Evolutionary conservation across 306 rosid species (phyloP).

Genomic region (Rosa lucieae): DNA sequence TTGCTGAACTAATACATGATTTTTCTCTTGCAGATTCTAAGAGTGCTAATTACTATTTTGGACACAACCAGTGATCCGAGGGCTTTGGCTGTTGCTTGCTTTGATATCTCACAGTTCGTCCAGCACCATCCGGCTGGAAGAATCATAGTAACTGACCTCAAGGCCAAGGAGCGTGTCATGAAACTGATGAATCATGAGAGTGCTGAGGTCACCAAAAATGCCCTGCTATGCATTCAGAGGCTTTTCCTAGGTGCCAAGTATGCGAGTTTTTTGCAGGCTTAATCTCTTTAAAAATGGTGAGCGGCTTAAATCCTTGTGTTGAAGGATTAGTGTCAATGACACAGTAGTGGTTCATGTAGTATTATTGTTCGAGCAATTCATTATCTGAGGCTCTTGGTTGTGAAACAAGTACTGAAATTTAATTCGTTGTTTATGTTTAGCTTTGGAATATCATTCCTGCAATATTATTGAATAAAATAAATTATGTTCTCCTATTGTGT

Average conservation of each 20-base stretch:
- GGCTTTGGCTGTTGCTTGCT: constrained; percentile 88
- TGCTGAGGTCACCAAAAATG: constrained; percentile 93
- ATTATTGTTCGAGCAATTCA: constrained; percentile 5
- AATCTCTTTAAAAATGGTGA: not conserved
- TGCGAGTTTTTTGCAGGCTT: constrained; percentile 94
- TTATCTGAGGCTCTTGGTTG: constrained; percentile 10
- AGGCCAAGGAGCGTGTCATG: constrained; percentile 97
- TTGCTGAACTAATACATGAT: constrained; percentile 16
- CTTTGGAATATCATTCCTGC: not conserved
- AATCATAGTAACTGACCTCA: constrained; percentile 85
- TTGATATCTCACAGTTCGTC: constrained; percentile 87
- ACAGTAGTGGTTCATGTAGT: not conserved
- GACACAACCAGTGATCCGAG: constrained; percentile 83
- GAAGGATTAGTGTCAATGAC: not conserved
- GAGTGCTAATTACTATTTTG: constrained; percentile 88
- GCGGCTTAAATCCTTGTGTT: not conserved
- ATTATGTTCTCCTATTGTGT: not conserved
- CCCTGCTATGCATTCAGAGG: constrained; percentile 93
- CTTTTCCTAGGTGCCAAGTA: constrained; percentile 95
- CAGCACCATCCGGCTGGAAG: constrained; percentile 85
- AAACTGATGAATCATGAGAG: constrained; percentile 89
- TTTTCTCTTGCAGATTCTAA: constrained; percentile 64
- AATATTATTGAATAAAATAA: constrained; percentile 7
- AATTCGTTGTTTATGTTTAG: constrained; percentile 3
- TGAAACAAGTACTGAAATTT: constrained; percentile 3